Evolutionary conservation across 2,329 filamentous ascomycete species (phyloP).

Genomic region (Elsinoe australis): DNA sequence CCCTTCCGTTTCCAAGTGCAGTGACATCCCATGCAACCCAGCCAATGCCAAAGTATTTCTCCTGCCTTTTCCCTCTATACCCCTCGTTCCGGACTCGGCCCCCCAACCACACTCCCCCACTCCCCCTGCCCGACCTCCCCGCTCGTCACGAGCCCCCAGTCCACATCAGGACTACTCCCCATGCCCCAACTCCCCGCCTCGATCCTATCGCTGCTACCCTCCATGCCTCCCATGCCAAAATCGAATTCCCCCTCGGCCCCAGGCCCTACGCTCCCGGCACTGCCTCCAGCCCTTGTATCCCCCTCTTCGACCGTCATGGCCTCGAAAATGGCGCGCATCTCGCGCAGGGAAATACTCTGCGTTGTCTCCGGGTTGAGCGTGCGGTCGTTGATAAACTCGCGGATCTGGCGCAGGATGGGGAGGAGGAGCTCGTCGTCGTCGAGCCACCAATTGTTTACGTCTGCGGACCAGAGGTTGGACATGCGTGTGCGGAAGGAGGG

Average conservation of each 20-base stretch:
- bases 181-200: constrained; percentile 12
- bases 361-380: constrained; percentile 25
- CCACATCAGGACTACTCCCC: constrained; percentile 20
- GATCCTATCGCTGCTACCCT: background rate
- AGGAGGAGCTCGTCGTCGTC: constrained; percentile 71
- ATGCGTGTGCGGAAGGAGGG: constrained; percentile 65
- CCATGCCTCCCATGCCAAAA: background rate
- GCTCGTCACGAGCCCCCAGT: constrained; percentile 5
- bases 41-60: no score
- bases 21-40: no score
- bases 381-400: constrained; percentile 57
- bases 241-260: background rate
- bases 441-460: constrained; percentile 79
- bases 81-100: background rate
- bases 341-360: constrained; percentile 24
- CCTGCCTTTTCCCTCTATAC: background rate
- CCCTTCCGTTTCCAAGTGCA: background rate
- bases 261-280: background rate
- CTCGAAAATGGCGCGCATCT: constrained; percentile 35
- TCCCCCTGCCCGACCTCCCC: constrained; percentile 14
- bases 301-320: constrained; percentile 30
- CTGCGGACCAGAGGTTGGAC: constrained; percentile 65
- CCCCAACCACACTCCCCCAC: background rate
- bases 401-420: constrained; percentile 65
- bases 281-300: constrained; percentile 19